Percentiles rank a stretch among this genome's conserved stretches.
Evolutionary conservation across 192 early-diverging fungal species (phyloP).

Genomic region (Cladochytrium replicatum): DNA sequence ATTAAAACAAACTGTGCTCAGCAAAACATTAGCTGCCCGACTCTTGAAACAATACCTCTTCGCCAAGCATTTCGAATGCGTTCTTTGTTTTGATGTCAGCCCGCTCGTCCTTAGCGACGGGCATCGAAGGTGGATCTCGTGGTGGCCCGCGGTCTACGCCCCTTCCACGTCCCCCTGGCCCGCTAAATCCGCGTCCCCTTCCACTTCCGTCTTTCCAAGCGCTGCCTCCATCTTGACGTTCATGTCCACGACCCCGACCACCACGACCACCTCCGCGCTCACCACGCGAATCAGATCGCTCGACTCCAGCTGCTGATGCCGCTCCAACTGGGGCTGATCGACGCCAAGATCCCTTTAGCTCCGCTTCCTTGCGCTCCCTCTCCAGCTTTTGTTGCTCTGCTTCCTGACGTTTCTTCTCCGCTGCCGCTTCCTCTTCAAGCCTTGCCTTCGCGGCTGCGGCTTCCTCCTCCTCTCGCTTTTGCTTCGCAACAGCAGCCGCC

Average conservation of each 20-base stretch:
- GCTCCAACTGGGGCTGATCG: constrained; percentile 11
- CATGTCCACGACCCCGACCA: constrained; percentile 10
- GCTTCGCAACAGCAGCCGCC: constrained; percentile 1
- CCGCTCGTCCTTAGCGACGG: constrained; percentile 7
- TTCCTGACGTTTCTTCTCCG: neutral
- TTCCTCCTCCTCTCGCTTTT: neutral
- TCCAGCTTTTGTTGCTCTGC: neutral
- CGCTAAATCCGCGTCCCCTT: constrained; percentile 1
- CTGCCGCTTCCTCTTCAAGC: neutral
- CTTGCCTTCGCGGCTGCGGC: neutral
- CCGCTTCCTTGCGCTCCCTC: neutral
- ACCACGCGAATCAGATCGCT: constrained; percentile 2
- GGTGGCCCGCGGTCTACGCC: neutral
- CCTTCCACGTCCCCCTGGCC: neutral
- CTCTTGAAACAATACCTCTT: no score
- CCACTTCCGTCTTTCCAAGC: neutral
- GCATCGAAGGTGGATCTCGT: neutral
- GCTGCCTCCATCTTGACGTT: neutral
- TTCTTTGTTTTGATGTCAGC: constrained; percentile 12
- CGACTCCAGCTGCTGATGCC: constrained; percentile 5
- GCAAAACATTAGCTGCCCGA: no score
- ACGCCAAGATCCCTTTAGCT: constrained; percentile 11
- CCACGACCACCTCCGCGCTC: constrained; percentile 11
- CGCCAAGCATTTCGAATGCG: constrained; percentile 19
- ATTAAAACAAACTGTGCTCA: no score